Conservation (phyloP, 352 stramenopile genomes). For the Phytophthora palmivora region DNA sequence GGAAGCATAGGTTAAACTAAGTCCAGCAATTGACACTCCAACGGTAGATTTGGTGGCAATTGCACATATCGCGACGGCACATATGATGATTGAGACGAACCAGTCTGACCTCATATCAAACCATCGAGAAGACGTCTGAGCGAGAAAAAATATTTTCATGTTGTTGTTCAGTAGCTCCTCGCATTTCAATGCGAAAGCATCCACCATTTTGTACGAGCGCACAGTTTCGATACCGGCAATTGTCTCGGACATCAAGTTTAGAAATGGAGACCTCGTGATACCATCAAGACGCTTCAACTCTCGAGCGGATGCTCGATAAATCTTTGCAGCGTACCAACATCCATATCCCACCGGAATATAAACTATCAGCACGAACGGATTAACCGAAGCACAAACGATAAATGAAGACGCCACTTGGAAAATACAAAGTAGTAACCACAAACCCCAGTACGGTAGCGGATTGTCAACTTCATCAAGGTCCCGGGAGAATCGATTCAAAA, state of each 20-base stretch:
- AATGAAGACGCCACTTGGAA: slow-evolving; percentile 48
- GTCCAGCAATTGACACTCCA: slow-evolving; percentile 29
- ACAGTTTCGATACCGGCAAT: slow-evolving; percentile 94
- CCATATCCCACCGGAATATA: slow-evolving; percentile 51
- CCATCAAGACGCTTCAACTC: slow-evolving; percentile 96
- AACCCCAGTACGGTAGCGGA: slow-evolving; percentile 56
- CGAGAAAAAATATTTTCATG: slow-evolving; percentile 45
- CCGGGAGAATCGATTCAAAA: slow-evolving; percentile 71
- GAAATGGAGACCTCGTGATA: slow-evolving; percentile 89
- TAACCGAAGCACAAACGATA: slow-evolving; percentile 53
- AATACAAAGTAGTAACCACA: slow-evolving; percentile 56
- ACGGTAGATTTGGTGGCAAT: slow-evolving; percentile 60
- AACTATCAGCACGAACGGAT: slow-evolving; percentile 58
- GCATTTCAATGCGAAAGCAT: slow-evolving; percentile 47
- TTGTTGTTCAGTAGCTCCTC: slow-evolving; percentile 51
- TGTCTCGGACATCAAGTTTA: slow-evolving; percentile 93
- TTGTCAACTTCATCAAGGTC: slow-evolving; percentile 72
- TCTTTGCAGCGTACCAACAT: slow-evolving; percentile 47
- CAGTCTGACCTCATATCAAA: slow-evolving; percentile 92
- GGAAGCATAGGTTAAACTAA: slow-evolving; percentile 45
- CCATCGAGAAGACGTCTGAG: slow-evolving; percentile 80
- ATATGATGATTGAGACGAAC: slow-evolving; percentile 87
- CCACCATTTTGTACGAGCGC: too few relatives aligned
- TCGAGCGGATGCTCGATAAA: slow-evolving; percentile 83
- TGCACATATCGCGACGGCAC: slow-evolving; percentile 83